Percentiles rank a stretch among this genome's conserved stretches.
Evolutionary conservation across 768 basidiomycete species (phyloP).

Genomic region (Rhodotorula babjevae): DNA sequence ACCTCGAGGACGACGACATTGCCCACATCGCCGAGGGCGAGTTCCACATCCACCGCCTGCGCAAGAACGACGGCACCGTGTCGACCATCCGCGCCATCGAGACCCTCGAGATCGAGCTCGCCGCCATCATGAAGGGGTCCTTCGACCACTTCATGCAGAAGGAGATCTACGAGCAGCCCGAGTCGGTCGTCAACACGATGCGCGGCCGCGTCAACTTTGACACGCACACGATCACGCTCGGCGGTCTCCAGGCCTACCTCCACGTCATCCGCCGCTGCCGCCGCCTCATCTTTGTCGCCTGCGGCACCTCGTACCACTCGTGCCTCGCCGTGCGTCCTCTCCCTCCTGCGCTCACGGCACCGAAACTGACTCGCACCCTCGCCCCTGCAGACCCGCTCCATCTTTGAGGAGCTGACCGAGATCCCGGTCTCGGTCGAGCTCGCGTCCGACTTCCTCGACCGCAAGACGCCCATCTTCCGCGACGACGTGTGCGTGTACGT

Average conservation of each 20-base stretch:
- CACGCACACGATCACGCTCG: constrained; percentile 79
- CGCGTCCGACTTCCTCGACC: constrained; percentile 95
- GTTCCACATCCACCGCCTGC: constrained; percentile 96
- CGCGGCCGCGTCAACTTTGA: constrained; percentile 99
- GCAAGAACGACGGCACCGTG: constrained; percentile 71
- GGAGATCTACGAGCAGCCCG: constrained; percentile 63
- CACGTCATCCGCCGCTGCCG: constrained; percentile 91
- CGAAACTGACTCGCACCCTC: not conserved
- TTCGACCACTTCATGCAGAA: constrained; percentile 99
- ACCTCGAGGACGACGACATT: constrained; percentile 98
- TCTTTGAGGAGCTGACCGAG: constrained; percentile 98
- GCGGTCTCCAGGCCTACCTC: constrained; percentile 89
- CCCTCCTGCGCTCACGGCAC: not conserved
- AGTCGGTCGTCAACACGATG: constrained; percentile 99
- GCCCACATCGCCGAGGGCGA: constrained; percentile 93
- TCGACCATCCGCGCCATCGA: constrained; percentile 86
- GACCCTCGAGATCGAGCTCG: constrained; percentile 95
- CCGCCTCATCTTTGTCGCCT: constrained; percentile 94
- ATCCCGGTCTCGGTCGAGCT: constrained; percentile 96
- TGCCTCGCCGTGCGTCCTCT: constrained; percentile 63
- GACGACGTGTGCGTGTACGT: constrained; percentile 96
- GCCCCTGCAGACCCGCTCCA: constrained; percentile 65
- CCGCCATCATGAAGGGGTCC: constrained; percentile 99
- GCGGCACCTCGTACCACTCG: constrained; percentile 97
- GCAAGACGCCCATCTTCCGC: constrained; percentile 98